Conservation (phyloP, 495 filamentous ascomycete species). For the Filosporella fistucella region DNA sequence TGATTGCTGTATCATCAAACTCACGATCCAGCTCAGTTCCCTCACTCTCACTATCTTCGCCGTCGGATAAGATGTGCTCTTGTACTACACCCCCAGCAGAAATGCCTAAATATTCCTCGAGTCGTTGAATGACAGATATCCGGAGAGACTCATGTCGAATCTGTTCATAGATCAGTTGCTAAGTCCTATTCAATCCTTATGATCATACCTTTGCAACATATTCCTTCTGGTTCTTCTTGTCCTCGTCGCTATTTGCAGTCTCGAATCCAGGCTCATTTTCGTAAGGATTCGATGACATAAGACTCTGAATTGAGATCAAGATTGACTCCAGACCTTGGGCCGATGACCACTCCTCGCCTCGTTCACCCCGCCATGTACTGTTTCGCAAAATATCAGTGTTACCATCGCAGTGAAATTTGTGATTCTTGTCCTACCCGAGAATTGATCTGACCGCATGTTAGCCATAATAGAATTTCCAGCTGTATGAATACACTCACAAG, state of each 20-base stretch:
- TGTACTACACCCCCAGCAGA: conserved; percentile 42
- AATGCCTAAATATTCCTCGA: conserved; percentile 76
- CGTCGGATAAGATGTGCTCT: conserved; percentile 22
- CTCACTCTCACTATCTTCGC: conserved; percentile 47
- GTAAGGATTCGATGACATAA: conserved; percentile 92
- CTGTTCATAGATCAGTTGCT: conserved; percentile 23
- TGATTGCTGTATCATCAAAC: conserved; percentile 45
- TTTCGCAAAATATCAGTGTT: background rate
- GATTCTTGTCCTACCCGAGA: conserved; percentile 58
- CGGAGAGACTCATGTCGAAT: conserved; percentile 90
- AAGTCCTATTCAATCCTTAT: background rate
- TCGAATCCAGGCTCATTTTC: conserved; percentile 96
- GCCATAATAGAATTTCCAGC: background rate
- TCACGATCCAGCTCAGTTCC: conserved; percentile 43
- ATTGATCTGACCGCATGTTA: conserved; percentile 61
- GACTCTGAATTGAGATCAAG: conserved; percentile 89
- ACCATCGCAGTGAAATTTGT: too few relatives aligned
- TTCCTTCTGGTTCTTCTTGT: conserved; percentile 70
- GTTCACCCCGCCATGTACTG: conserved; percentile 89
- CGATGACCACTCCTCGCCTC: conserved; percentile 91
- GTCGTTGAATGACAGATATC: conserved; percentile 76
- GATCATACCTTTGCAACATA: conserved; percentile 77
- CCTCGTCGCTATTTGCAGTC: conserved; percentile 56
- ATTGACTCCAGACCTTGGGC: conserved; percentile 95
- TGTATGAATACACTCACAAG: conserved; percentile 54